Base-by-base conservation (phyloP, 192 early-diverging fungal genomes). In the Coemansia guatemalensis region DNA sequence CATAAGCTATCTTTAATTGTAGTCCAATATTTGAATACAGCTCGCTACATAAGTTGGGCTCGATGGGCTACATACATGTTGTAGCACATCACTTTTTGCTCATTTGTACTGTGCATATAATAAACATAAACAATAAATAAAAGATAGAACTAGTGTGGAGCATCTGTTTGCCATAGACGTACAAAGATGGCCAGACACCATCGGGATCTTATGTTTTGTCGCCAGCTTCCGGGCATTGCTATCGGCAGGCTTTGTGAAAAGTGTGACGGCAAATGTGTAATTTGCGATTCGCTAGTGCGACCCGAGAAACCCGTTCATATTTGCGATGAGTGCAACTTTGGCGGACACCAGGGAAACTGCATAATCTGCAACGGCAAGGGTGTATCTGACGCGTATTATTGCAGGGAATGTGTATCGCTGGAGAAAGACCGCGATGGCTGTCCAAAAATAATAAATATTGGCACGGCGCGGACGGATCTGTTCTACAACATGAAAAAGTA, bases 391-490 rank as follows among this genome's bases (percentile, higher is more conserved):
- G 95, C 95, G 0, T 96, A 93, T 74, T 98, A 98, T 65, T 98
- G 96, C 77, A 91, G 87, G 44, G 90, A 91, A 50, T 98, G 95
- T 68, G 91, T 91, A 25, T 81, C 86, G 50, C 87, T 91, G 58
- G 96, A 98, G 57, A 96, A 96, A 72, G 95, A 97, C 72, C 84
- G 96, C 35, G 96, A 98, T 67, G 96, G 96, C 9, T 98, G 96
- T 67, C 96, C 96, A 55, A 96, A 96, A 77, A 96, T 98, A 82
- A 86, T 98, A n/a, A 98, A 98, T 74, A 68, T 98, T 23, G 96
- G 96, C 47, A 89, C 88, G 30, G 89, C 90, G 30, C 95, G 95
- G 67, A 92, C 92, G 44, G 93, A 95, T 82, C 71, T 90, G 48
- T 94, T 95, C 51, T 96, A 96, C 58, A 93, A 95, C 68, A 75